Evolutionary conservation across 192 early-diverging fungal genomes (phyloP).

Genomic region (Thamnidium elegans): DNA sequence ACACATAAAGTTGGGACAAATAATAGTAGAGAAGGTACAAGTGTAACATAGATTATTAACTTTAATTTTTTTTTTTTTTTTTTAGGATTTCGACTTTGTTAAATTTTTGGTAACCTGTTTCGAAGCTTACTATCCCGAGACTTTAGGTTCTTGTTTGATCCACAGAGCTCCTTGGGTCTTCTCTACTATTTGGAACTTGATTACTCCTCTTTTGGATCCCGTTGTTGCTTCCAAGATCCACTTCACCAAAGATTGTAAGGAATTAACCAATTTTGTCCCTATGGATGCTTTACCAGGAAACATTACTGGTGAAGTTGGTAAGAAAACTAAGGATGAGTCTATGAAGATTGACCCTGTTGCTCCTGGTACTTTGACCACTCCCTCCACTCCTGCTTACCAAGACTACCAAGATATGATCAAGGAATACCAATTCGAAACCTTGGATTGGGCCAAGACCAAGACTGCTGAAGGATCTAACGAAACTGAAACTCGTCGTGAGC

Average conservation of each 20-base stretch:
- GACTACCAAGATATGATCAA: constrained; percentile 9
- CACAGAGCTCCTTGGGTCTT: constrained; percentile 92
- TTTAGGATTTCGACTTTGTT: constrained; percentile 68
- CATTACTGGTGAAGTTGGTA: constrained; percentile 50
- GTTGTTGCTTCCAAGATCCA: constrained; percentile 88
- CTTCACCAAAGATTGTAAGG: constrained; percentile 63
- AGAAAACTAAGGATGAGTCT: constrained; percentile 4
- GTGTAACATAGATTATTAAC: constrained; percentile 5
- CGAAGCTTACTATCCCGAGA: constrained; percentile 90
- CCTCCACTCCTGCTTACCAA: constrained; percentile 9
- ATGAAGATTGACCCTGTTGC: neutral
- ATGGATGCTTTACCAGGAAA: constrained; percentile 52
- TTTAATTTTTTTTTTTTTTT: neutral
- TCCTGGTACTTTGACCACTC: neutral
- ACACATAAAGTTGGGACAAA: neutral
- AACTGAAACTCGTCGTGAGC: neutral
- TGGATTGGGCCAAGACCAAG: constrained; percentile 9
- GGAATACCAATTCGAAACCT: constrained; percentile 8
- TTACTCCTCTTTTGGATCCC: constrained; percentile 82
- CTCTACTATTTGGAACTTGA: constrained; percentile 76
- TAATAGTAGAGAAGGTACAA: neutral
- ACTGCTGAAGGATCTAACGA: constrained; percentile 1
- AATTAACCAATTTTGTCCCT: constrained; percentile 62
- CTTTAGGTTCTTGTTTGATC: constrained; percentile 75
- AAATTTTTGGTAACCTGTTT: constrained; percentile 77